Evolutionary conservation across 2,329 filamentous ascomycete species (phyloP), one percentile per base, ranked within the genome.

Genomic region (Xylaria sp.): DNA sequence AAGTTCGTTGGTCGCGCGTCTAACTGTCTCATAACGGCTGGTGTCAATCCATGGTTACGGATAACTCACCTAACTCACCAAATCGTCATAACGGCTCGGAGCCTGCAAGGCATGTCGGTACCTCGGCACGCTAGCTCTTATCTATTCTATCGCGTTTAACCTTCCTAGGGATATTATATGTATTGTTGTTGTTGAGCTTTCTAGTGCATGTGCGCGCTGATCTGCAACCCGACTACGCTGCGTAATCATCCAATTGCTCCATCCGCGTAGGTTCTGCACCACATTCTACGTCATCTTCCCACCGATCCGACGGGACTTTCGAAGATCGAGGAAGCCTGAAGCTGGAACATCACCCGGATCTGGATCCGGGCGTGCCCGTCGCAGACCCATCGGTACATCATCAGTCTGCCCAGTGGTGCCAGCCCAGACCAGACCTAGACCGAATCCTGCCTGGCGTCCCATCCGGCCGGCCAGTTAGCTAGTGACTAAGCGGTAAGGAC

Each of bases 271-370:
- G 18, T 12, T 43, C 25, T 39, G 46, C 48, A 55, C 30, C 25
- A 46, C 15, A 53, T 34, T 60, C 55, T 53, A 65, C 62, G 62
- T 65, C 62, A 65, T 46, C 32, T 25, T 53, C 28, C 45, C 45
- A 36, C n/a, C 39, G 9, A 5, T 45, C 15, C 28, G 10, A n/a
- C n/a, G n/a, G n/a, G n/a, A 43, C 18, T 52, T 53, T 2, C 7
- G 23, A 8, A 39, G 58, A 30, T 20, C 15, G 20, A 36, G 34
- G 32, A 36, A 55, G 20, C 52, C n/a, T 3, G 13, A 32, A 52
- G 15, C 25, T 30, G 48, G 7, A 13, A 8, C 28, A n/a, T 32
- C 15, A 32, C 13, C 48, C 15, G 45, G 23, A 28, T n/a, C 46
- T 25, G 12, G 41, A 50, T 13, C 41, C 41, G 45, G 12, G 25